Base-by-base conservation (phyloP, 345 rosid species). In the Viola odorata region DNA sequence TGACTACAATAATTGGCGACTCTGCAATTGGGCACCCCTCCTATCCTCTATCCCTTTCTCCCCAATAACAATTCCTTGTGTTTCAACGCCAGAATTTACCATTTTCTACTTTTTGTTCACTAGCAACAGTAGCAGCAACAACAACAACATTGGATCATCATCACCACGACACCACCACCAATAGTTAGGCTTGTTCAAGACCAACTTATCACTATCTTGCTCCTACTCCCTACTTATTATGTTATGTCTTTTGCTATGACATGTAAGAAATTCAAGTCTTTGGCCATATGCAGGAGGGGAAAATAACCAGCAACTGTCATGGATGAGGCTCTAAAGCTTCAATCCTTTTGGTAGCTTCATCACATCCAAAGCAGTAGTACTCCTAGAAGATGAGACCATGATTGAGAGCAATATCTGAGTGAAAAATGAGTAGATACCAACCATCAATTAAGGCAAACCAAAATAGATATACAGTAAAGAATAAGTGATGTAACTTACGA, bases 121-220 rank as follows among this genome's bases (percentile, higher is more conserved):
- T 57, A 55, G 67, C 4, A 68, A 74, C 44, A 56, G 37, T 53
- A 60, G 57, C 39, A n/a, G 13, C 66, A 23, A 23, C 32, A 23
- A 23, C 32, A 50, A 44, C 58, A 37, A 7, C 66, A 62, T 5
- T 12, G 54, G 50, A 60, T 55, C 55, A 45, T 14, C 69, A n/a
- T 42, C 73, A 44, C 17, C 65, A 49, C 64, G 32, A 23, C 32
- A 23, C 32, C 32, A 23, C 32, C 77, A 32, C 72, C 86, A 8
- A 72, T 88, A n/a, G 15, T 60, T 12, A 73, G 69, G 50, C 47
- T 86, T 57, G 70, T 85, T 12, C 73, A 77, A 50, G 91, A 91
- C 81, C 91, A 91, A 65, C 83, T 91, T 65, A 78, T 83, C 23
- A 63, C 88, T n/a, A 79, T 85, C 84, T 51, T 91, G 75, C 89